Percentiles rank a stretch among this genome's conserved stretches.
Evolutionary conservation across 2,329 filamentous ascomycete genomes (phyloP).

Genomic region (Epichloe coenophiala): DNA sequence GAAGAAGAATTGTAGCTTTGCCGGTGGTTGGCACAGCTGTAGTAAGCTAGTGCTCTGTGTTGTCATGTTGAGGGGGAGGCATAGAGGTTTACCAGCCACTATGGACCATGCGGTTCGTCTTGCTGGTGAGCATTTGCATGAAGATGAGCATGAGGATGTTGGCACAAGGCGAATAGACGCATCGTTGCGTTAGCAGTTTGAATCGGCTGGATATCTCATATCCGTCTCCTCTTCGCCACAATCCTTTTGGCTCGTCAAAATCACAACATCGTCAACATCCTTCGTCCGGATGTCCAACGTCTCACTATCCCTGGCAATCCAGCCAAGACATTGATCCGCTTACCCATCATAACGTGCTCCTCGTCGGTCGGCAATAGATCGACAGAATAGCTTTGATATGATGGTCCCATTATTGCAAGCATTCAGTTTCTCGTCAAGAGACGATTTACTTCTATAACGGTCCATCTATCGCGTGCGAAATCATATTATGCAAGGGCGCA

Average conservation of each 20-base stretch:
- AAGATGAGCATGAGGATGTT: conserved; percentile 17
- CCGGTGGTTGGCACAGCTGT: conserved; percentile 36
- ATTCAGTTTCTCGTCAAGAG: no score
- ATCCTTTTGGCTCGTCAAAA: conserved; percentile 20
- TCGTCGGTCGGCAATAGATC: conserved; percentile 8
- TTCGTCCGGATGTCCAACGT: conserved; percentile 20
- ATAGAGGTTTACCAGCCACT: conserved; percentile 38
- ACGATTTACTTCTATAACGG: no score
- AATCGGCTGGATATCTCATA: conserved; percentile 15
- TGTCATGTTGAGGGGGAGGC: conserved; percentile 41
- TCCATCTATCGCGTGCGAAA: no score
- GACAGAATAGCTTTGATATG: no score
- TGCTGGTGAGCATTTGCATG: conserved; percentile 19
- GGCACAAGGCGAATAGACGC: not conserved
- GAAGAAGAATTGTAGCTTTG: conserved; percentile 38
- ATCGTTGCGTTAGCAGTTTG: not conserved
- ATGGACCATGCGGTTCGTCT: conserved; percentile 38
- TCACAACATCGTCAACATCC: conserved; percentile 21
- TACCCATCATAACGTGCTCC: conserved; percentile 23
- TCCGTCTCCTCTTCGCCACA: conserved; percentile 12
- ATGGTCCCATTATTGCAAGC: no score
- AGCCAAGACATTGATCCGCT: conserved; percentile 23
- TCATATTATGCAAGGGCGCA: no score
- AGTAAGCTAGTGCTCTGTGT: conserved; percentile 45
- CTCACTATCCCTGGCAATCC: conserved; percentile 21